These are phyloP conservation scores for Arabidopsis arenosa DNA, from an alignment of 345 rosid species.

Conservation along the genomic window DNA sequence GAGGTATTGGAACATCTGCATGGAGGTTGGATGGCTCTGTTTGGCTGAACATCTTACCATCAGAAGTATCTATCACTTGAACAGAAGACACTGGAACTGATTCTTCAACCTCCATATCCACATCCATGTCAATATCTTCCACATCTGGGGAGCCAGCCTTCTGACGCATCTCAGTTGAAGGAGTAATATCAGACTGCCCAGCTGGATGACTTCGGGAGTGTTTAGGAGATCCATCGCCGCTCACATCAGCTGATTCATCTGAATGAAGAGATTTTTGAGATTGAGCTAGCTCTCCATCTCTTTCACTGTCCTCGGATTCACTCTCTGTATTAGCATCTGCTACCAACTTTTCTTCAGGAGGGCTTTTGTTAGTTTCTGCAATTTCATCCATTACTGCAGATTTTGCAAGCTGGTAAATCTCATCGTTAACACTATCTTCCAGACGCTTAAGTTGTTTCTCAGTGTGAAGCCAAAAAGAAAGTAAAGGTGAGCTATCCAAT, in stretches of 20 bases:
- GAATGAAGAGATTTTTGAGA: conserved; percentile 45
- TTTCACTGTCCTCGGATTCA: conserved; percentile 48
- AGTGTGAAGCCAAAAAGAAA: conserved; percentile 84
- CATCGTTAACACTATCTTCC: conserved; percentile 65
- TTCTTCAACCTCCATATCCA: conserved; percentile 98
- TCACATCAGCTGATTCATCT: conserved; percentile 35
- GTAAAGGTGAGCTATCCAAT: conserved; percentile 57
- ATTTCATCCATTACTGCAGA: conserved; percentile 63
- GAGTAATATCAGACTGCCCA: conserved; percentile 45
- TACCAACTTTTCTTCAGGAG: conserved; percentile 45
- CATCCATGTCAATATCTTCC: conserved; percentile 92
- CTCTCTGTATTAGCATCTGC: conserved; percentile 36
- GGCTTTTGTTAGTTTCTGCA: conserved; percentile 44
- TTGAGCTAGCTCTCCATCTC: conserved; percentile 35
- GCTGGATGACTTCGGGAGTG: conserved; percentile 45
- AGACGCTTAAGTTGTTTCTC: conserved; percentile 72
- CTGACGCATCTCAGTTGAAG: conserved; percentile 41
- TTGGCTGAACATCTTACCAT: conserved; percentile 40
- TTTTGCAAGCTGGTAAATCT: conserved; percentile 71
- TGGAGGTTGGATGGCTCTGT: conserved; percentile 51
- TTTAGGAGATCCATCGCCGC: conserved; percentile 43
- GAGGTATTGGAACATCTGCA: conserved; percentile 67
- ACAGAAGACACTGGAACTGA: conserved; percentile 42
- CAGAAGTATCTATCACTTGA: conserved; percentile 35
- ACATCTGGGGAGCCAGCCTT: conserved; percentile 45